Evolutionary conservation across 805 yeast species (phyloP), one percentile per base, ranked within the genome.

Genomic region (Komagataella populi): DNA sequence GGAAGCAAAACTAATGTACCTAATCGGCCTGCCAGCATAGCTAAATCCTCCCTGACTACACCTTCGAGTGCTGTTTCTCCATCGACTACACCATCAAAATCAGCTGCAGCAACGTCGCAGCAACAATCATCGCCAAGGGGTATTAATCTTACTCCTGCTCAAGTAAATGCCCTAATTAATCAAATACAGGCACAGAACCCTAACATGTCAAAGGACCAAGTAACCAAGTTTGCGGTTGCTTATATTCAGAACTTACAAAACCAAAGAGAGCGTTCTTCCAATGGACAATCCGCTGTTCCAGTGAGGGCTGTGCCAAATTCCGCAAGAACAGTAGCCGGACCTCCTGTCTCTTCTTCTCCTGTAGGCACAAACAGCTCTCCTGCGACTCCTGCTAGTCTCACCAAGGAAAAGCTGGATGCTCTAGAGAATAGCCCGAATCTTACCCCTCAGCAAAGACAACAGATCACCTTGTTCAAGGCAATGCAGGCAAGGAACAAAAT

Each of bases 141-240:
- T 22, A 57, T 66, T 44, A 57, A 56, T 36, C 76, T 80, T 62
- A 75, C 80, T 0, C 78, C 81, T 12, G 77, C 81, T 1, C 87
- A 82, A 57, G 84, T 82, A 3, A 74, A 84, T 7, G 82, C 84
- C 1, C 74, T 82, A 46, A 77, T 82, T 52, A 77, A 72, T 56
- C 79, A 81, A 47, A 81, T 82, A 51, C 85, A 81, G 60, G 66
- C 74, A n/a, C 80, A 80, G 57, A 77, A 82, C 60, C 88, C 88
- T 1, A 74, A 71, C 36, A 65, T 80, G 60, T 70, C 79, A 8
- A 80, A 80, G 54, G 83, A 78, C 52, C 84, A 82, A 57, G 85
- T 82, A 1, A 78, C 84, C 2, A 75, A 78, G 53, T 69, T 81
- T 52, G 87, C 87, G 2, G 84, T 84, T 2, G 72, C 80, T 14